These are phyloP conservation scores for Cenchrus purpureus DNA, from an alignment of 176 grass and related monocot genomes.

Conservation along the genomic window DNA sequence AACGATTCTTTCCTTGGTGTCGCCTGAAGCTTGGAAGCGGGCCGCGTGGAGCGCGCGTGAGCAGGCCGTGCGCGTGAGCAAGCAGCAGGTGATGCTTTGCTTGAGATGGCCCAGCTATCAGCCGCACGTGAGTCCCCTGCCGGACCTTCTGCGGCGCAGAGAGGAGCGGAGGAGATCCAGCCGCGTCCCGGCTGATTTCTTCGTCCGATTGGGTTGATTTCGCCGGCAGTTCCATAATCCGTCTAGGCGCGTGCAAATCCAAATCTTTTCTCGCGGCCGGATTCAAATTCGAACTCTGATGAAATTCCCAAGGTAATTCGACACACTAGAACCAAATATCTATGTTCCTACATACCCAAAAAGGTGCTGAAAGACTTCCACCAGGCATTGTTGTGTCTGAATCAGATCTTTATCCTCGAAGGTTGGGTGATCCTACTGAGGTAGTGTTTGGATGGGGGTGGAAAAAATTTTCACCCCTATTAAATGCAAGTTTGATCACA, in stretches of 20 bases:
- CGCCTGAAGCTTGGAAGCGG: no score
- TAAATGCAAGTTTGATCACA: no score
- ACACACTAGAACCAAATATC: conserved; percentile 41
- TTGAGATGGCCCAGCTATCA: no score
- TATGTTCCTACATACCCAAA: conserved; percentile 86
- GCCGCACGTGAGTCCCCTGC: not conserved
- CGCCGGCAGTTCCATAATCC: not conserved
- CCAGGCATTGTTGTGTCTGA: conserved; percentile 57
- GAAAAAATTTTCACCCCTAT: no score
- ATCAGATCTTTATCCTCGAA: conserved; percentile 72
- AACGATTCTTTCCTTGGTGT: no score
- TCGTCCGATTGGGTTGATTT: conserved; percentile 21
- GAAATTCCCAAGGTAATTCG: conserved; percentile 69
- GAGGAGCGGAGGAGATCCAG: conserved; percentile 32
- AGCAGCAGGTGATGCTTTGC: no score
- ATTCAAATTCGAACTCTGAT: conserved; percentile 49
- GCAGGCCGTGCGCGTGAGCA: no score
- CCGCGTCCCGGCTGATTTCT: not conserved
- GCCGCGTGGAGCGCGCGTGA: no score
- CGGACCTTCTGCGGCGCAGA: not conserved
- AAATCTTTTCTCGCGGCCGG: not conserved
- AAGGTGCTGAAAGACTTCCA: conserved; percentile 69
- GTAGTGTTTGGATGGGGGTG: not conserved
- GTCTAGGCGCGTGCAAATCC: conserved; percentile 1
- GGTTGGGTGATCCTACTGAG: conserved; percentile 93